Conservation (phyloP, 805 yeast species). For the Wickerhamomyces queroliae region DNA sequence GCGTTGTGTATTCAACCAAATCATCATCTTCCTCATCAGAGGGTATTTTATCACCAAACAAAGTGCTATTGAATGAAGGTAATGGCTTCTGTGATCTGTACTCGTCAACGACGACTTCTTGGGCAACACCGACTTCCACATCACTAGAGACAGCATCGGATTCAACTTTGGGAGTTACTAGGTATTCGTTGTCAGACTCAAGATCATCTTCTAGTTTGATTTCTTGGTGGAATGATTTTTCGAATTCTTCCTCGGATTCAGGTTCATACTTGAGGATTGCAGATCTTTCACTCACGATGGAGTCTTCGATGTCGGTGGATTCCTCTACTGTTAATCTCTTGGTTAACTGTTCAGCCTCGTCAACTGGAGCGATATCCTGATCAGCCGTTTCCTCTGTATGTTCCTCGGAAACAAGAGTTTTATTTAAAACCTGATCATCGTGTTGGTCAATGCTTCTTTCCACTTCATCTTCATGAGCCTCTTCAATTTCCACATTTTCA, state of each 20-base stretch:
- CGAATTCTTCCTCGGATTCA: background rate
- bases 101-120: slow-evolving; percentile 2
- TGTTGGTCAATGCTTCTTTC: no score
- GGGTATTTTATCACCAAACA: slow-evolving; percentile 21
- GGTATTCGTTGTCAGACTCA: background rate
- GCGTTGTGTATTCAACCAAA: background rate
- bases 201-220: background rate
- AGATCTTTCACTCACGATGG: background rate
- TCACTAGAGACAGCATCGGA: slow-evolving; percentile 8
- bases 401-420: no score
- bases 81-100: slow-evolving; percentile 8
- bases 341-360: no score
- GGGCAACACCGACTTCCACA: slow-evolving; percentile 2
- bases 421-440: no score
- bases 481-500: background rate
- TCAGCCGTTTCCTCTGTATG: no score
- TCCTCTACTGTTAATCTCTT: no score
- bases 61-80: slow-evolving; percentile 17
- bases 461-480: background rate
- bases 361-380: no score
- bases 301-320: background rate
- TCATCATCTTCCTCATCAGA: slow-evolving; percentile 2
- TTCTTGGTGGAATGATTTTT: background rate
- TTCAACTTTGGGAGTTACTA: background rate
- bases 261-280: background rate